A percentile compares a stretch with the other conserved stretches of the same genome.
Conservation (phyloP, 2,329 filamentous ascomycete genomes). For the Westerdykella aurantiaca region DNA sequence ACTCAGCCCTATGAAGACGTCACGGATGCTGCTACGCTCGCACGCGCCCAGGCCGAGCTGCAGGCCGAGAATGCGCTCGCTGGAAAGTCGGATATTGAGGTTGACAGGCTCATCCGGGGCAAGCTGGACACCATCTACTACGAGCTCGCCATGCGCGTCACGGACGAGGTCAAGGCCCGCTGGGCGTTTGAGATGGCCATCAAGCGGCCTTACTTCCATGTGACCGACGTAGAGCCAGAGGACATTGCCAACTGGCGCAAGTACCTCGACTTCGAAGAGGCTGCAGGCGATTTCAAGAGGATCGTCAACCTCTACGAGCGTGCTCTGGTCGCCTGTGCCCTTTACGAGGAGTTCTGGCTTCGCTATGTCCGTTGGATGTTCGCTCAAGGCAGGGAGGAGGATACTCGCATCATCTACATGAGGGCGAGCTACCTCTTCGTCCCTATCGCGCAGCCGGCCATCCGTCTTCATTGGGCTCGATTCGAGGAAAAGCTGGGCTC, state of each 20-base stretch:
- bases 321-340: conserved; percentile 84
- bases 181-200: conserved; percentile 95
- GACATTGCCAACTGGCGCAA: conserved; percentile 90
- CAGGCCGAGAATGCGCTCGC: conserved; percentile 59
- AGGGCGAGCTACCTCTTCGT: conserved; percentile 80
- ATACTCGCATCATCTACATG: conserved; percentile 86
- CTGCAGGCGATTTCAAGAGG: conserved; percentile 69
- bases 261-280: conserved; percentile 93
- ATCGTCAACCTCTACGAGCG: conserved; percentile 86
- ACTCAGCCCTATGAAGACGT: conserved; percentile 71
- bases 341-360: conserved; percentile 97
- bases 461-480: conserved; percentile 85
- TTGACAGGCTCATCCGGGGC: conserved; percentile 74
- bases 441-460: conserved; percentile 74
- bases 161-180: conserved; percentile 82
- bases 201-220: conserved; percentile 94
- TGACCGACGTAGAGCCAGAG: conserved; percentile 80
- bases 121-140: conserved; percentile 78
- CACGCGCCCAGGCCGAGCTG: conserved; percentile 51
- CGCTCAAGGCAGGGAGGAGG: conserved; percentile 71
- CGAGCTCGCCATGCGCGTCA: conserved; percentile 72
- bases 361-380: conserved; percentile 93
- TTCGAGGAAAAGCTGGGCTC: conserved; percentile 85
- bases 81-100: conserved; percentile 63
- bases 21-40: conserved; percentile 60